Base-by-base conservation (phyloP, 306 rosid genomes). In the Ziziphus jujuba region DNA sequence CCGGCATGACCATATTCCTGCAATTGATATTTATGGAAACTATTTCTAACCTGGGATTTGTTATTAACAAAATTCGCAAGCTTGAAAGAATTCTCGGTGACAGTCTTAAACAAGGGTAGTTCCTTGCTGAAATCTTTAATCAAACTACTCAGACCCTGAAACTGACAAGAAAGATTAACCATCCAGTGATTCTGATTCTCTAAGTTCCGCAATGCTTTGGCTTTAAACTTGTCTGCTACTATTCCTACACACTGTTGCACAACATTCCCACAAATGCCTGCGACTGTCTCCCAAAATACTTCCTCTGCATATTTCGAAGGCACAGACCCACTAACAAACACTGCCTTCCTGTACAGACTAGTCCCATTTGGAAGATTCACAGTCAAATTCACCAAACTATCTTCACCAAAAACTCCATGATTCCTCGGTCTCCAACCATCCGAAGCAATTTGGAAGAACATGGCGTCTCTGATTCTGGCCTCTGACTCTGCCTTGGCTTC, bases 311-410 rank as follows among this genome's bases (percentile, higher is more conserved):
- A 92, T 22, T 79, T 74, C 0, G 97, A 84, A 57, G 96, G 96
- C 44, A 80, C 93, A 43, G 88, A 81, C 33, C 89, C 89, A 9
- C 80, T 59, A 6, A 90, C 81, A 71, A 90, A 92, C 72, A 89
- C 81, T 0, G 95, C 97, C 33, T 67, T 81, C 50, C 97, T 74
- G 81, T 85, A 92, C 82, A 90, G 51, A 67, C 96, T 92, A 63
- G 96, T 92, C 75, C 98, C 98, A 75, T 92, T 87, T 0, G 97
- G 98, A 15, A 92, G 87, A 78, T 92, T 92, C 50, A 90, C 97
- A 0, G 80, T 82, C 72, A 92, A 73, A 71, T 81, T 92, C 38
- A 92, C 97, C 66, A 89, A 75, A 60, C 61, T 82, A 12, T 84
- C 91, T 13, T 80, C 82, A 10, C 84, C 82, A 3, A 55, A 73